phyloP scores from a whole-genome alignment of 108 stramenopile genomes.

The Conticribra guillardii region DNA sequence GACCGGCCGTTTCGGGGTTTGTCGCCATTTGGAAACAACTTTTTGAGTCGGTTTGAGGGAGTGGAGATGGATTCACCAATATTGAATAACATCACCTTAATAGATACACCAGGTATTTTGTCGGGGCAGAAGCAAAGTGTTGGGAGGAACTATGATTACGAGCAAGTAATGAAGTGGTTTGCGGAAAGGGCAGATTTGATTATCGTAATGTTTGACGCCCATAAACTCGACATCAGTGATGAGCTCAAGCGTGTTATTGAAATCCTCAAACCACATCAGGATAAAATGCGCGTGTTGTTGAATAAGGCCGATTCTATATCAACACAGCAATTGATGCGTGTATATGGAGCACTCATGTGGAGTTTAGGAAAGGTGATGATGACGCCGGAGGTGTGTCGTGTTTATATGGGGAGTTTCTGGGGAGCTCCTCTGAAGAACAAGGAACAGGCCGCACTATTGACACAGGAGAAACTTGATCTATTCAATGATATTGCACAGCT shows the following conservation, averaged over 20 bases:
- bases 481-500: constrained; percentile 92
- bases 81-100: constrained; percentile 91
- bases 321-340: constrained; percentile 87
- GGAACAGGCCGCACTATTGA: constrained; percentile 84
- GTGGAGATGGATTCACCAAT: constrained; percentile 84
- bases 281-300: constrained; percentile 82
- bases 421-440: constrained; percentile 84
- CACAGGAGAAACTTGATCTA: constrained; percentile 91
- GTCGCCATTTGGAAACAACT: constrained; percentile 96
- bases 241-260: constrained; percentile 87
- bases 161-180: constrained; percentile 97
- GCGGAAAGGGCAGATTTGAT: constrained; percentile 97
- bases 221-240: constrained; percentile 89
- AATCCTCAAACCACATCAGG: constrained; percentile 67
- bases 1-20: constrained; percentile 96
- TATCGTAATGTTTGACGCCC: constrained; percentile 95
- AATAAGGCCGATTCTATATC: constrained; percentile 90
- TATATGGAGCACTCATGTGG: constrained; percentile 96
- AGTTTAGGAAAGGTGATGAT: constrained; percentile 94
- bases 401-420: constrained; percentile 99
- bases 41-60: constrained; percentile 91
- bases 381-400: constrained; percentile 98
- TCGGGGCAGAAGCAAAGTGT: constrained; percentile 96
- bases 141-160: constrained; percentile 93
- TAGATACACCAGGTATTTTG: constrained; percentile 99